Percentiles rank a stretch among this genome's conserved stretches.
Conservation (phyloP, 768 basidiomycete species). For the Termitomyces sp. region DNA sequence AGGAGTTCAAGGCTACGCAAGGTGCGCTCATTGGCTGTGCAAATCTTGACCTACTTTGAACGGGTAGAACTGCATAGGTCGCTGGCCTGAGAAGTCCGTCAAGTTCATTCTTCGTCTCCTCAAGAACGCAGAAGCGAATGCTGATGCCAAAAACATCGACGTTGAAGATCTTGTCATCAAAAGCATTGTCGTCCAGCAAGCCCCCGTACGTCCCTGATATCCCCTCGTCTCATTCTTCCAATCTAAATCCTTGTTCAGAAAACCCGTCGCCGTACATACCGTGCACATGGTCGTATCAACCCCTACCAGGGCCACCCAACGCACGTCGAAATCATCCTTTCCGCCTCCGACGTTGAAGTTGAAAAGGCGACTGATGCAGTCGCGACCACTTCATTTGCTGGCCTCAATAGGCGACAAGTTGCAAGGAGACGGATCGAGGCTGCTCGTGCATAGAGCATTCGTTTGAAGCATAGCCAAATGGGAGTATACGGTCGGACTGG, state of each 20-base stretch:
- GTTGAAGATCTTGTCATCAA: conserved; percentile 91
- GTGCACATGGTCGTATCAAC: conserved; percentile 96
- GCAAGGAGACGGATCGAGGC: conserved; percentile 88
- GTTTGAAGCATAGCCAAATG: background rate
- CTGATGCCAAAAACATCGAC: conserved; percentile 94
- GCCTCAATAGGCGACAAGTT: conserved; percentile 80
- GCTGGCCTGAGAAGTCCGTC: conserved; percentile 99
- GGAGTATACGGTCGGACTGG: conserved; percentile 9
- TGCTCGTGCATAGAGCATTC: conserved; percentile 41
- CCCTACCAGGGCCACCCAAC: conserved; percentile 98
- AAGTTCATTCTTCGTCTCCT: conserved; percentile 90
- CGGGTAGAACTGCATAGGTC: conserved; percentile 50
- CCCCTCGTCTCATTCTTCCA: conserved; percentile 1
- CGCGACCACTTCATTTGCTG: conserved; percentile 43
- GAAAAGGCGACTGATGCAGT: conserved; percentile 89
- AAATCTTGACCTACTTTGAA: background rate
- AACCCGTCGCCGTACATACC: conserved; percentile 99
- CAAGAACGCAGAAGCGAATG: conserved; percentile 99
- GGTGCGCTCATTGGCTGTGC: conserved; percentile 45
- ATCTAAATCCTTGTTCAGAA: conserved; percentile 45
- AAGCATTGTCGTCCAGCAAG: conserved; percentile 98
- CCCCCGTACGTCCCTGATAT: conserved; percentile 64
- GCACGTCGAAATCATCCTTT: conserved; percentile 93
- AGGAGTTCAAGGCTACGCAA: conserved; percentile 95
- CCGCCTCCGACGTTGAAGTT: conserved; percentile 73